Base-by-base conservation (phyloP, 495 filamentous ascomycete species). In the Penicillium steckii region DNA sequence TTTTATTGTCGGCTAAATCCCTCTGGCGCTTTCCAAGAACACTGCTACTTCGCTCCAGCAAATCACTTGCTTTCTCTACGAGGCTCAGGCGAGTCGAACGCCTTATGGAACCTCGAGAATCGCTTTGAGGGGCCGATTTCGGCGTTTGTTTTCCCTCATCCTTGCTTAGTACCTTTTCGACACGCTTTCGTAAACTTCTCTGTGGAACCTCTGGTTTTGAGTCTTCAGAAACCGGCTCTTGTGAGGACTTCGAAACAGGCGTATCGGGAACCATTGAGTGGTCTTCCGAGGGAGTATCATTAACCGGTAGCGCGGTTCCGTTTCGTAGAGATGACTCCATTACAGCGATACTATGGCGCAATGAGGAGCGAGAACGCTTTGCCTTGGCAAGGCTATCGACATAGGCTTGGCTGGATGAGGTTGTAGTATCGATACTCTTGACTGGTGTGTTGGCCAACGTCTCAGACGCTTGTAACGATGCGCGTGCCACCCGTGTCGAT, bases 21-120 rank as follows among this genome's bases (percentile, higher is more conserved):
- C 78, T 64, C 17, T 75, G 68, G 35, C 82, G 72, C 69, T 85
- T 86, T 21, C 82, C 82, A 44, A 85, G 56, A 38, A 78, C 76
- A 57, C 64, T 72, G 42, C 55, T 70, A 40, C 71, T 70, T 50
- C 74, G 70, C 13, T 60, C 70, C n/a, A 78, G 54, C 4, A 78
- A 44, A 40, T 69, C 72, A 1, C 74, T 71, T 1, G 77, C 74
- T 44, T 73, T 76, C n/a, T 61, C 64, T 23, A 78, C 23, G 18
- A 79, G 10, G 48, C 67, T 70, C 46, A 76, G 50, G 25, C 79
- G 75, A 46, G 68, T 57, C 35, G 76, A 77, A 6, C 70, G 62
- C 44, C 68, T 62, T 42, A 56, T 50, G n/a, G 64, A 54, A 19
- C 46, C 53, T 12, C 52, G 52, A 44, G 62, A 53, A 40, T 49